Conservation (phyloP, 371 early-diverging fungal species). For the Syncephalastrum racemosum region DNA sequence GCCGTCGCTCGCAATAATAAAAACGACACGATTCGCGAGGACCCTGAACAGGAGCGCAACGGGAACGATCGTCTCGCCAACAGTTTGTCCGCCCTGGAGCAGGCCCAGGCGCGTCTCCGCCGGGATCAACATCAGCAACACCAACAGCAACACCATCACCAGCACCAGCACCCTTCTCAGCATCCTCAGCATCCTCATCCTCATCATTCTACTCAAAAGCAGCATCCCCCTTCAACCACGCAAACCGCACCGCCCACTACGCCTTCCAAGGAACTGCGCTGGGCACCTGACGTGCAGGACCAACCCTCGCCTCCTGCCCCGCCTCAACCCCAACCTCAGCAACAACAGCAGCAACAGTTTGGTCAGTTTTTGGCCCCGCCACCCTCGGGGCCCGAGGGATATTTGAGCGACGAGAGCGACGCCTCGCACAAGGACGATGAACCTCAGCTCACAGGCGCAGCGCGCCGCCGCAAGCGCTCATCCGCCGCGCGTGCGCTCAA, state of each 20-base stretch:
- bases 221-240: neutral
- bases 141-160: conserved; percentile 6
- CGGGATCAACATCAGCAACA: conserved; percentile 13
- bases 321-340: conserved; percentile 2
- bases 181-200: too few species aligned
- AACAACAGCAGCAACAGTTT: conserved; percentile 9
- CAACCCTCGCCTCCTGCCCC: conserved; percentile 9
- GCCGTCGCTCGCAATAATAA: conserved; percentile 19
- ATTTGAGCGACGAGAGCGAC: conserved; percentile 59
- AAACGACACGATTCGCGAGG: conserved; percentile 21
- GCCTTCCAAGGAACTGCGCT: neutral
- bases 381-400: conserved; percentile 18
- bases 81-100: conserved; percentile 32
- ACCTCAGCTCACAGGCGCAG: conserved; percentile 41
- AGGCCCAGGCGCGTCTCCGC: conserved; percentile 39
- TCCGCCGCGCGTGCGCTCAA: conserved; percentile 57
- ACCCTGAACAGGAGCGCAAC: conserved; percentile 11
- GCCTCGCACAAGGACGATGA: conserved; percentile 32
- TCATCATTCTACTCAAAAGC: neutral
- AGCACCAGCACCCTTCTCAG: neutral
- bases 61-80: conserved; percentile 2
- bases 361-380: conserved; percentile 30
- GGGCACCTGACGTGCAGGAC: neutral
- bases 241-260: neutral
- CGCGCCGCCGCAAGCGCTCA: conserved; percentile 45